phyloP scores from a whole-genome alignment of 108 stramenopile genomes.

The Nitzschia putrida region DNA sequence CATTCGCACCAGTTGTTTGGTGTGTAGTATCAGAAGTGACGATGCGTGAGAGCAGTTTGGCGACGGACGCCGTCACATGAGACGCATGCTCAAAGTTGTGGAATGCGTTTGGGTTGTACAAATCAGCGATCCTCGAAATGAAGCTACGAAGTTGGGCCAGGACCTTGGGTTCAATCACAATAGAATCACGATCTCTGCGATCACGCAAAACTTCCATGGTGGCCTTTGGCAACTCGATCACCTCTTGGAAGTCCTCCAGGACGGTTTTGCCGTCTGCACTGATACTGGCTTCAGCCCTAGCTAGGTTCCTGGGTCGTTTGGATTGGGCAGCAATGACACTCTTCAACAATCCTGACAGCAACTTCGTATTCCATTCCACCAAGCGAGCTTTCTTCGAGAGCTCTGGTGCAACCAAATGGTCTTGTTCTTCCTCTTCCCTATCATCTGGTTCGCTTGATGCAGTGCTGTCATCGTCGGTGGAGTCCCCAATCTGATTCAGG shows the following conservation, averaged over 20 bases:
- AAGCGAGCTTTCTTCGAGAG: not conserved
- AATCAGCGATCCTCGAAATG: conserved; percentile 20
- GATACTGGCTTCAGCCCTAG: too few species aligned
- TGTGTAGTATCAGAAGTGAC: conserved; percentile 16
- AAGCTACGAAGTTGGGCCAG: conserved; percentile 24
- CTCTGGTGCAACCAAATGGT: too few species aligned
- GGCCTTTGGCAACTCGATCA: too few species aligned
- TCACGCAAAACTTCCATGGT: too few species aligned
- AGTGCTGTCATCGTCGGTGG: too few species aligned
- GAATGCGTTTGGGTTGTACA: conserved; percentile 37
- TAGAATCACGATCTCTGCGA: not conserved
- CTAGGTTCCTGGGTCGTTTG: too few species aligned
- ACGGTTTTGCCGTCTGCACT: too few species aligned
- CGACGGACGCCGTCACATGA: conserved; percentile 30
- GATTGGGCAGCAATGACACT: too few species aligned
- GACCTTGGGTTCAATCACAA: conserved; percentile 8
- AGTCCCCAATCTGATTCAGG: too few species aligned
- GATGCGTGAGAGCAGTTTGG: conserved; percentile 32
- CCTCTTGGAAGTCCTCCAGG: too few species aligned
- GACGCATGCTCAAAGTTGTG: conserved; percentile 49
- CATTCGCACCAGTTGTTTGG: not conserved
- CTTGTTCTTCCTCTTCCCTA: too few species aligned
- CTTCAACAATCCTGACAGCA: not conserved
- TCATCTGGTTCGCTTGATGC: too few species aligned
- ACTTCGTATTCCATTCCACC: conserved; percentile 5